Evolutionary conservation across 306 rosid genomes (phyloP).

Genomic region (Oemleria cerasiformis): DNA sequence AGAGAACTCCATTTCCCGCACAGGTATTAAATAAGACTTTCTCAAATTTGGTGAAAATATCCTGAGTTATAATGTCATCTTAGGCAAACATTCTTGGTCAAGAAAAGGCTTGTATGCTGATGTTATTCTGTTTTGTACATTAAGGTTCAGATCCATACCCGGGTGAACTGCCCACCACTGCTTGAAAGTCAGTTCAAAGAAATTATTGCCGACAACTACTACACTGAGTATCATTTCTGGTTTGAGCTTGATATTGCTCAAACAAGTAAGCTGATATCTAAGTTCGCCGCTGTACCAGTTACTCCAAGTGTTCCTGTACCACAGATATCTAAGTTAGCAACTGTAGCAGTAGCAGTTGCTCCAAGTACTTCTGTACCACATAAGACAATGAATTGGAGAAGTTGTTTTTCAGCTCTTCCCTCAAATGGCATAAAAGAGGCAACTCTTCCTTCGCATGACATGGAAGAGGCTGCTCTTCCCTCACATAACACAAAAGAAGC

Average conservation of each 20-base stretch:
- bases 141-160: conserved; percentile 59
- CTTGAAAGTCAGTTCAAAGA: conserved; percentile 57
- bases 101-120: conserved; percentile 9
- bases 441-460: no score
- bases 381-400: conserved; percentile 28
- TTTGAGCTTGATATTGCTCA: conserved; percentile 83
- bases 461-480: conserved; percentile 16
- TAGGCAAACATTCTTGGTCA: background rate
- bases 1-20: conserved; percentile 75
- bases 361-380: conserved; percentile 30
- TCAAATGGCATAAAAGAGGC: conserved; percentile 19
- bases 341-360: conserved; percentile 41
- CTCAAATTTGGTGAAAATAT: conserved; percentile 8
- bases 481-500: conserved; percentile 19
- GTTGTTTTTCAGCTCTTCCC: conserved; percentile 26
- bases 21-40: conserved; percentile 49
- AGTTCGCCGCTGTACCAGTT: conserved; percentile 45
- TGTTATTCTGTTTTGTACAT: conserved; percentile 6
- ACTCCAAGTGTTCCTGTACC: conserved; percentile 27
- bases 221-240: conserved; percentile 49
- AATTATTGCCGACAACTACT: conserved; percentile 60
- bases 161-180: conserved; percentile 59
- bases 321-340: conserved; percentile 36
- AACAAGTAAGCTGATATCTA: conserved; percentile 45
- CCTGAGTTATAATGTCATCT: background rate